These are phyloP conservation scores for Phytophthora crassamura DNA, from an alignment of 352 stramenopile genomes.

Conservation along the genomic window DNA sequence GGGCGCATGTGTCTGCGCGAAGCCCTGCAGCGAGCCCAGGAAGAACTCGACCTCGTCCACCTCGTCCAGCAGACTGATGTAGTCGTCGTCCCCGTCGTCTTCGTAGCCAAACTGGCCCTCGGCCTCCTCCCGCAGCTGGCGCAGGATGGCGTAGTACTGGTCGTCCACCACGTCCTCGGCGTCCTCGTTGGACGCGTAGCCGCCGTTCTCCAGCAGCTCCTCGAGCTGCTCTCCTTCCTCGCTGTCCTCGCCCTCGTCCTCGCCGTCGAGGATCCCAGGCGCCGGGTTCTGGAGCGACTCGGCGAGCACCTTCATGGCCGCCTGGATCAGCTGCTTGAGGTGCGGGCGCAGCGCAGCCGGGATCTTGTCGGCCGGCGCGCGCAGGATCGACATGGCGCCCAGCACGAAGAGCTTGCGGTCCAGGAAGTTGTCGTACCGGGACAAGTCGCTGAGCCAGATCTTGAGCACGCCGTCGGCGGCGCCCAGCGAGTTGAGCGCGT, in stretches of 20 bases:
- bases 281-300: slow-evolving; percentile 70
- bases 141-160: slow-evolving; percentile 94
- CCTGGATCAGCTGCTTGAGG: slow-evolving; percentile 88
- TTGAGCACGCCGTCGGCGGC: slow-evolving; percentile 91
- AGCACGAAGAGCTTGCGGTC: slow-evolving; percentile 95
- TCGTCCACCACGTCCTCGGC: slow-evolving; percentile 95
- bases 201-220: slow-evolving; percentile 91
- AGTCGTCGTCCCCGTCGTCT: slow-evolving; percentile 94
- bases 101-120: slow-evolving; percentile 71
- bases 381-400: slow-evolving; percentile 92
- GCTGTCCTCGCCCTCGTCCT: slow-evolving; percentile 67
- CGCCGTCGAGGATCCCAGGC: slow-evolving; percentile 64
- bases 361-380: slow-evolving; percentile 84
- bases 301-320: slow-evolving; percentile 86
- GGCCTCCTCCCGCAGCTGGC: slow-evolving; percentile 92
- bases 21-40: slow-evolving; percentile 87
- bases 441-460: slow-evolving; percentile 91
- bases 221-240: slow-evolving; percentile 74
- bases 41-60: slow-evolving; percentile 94
- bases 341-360: slow-evolving; percentile 86
- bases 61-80: slow-evolving; percentile 92
- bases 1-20: slow-evolving; percentile 55
- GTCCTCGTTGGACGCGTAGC: slow-evolving; percentile 89
- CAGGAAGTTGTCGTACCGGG: slow-evolving; percentile 83
- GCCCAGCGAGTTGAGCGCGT: slow-evolving; percentile 88